These are phyloP conservation scores for Alternaria sp. DNA, from an alignment of 2,329 filamentous ascomycete genomes.

Conservation along the genomic window DNA sequence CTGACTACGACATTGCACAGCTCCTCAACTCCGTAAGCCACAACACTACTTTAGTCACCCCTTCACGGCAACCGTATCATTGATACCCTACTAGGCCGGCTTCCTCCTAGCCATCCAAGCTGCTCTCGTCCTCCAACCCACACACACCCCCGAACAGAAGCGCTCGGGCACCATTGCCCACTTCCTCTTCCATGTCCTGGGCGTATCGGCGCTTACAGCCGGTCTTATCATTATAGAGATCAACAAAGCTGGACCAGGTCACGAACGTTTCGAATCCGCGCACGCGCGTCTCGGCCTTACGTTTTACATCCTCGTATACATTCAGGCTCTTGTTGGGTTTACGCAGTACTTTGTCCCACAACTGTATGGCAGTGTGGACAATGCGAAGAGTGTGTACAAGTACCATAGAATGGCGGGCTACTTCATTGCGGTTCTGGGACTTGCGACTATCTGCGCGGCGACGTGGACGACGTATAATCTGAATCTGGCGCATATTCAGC, in stretches of 20 bases:
- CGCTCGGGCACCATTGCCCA: constrained; percentile 69
- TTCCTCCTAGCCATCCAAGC: constrained; percentile 80
- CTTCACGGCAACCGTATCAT: constrained; percentile 27
- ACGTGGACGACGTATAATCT: constrained; percentile 78
- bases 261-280: constrained; percentile 77
- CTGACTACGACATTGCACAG: constrained; percentile 41
- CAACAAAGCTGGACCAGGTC: constrained; percentile 77
- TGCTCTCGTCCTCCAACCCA: constrained; percentile 87
- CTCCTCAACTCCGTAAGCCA: constrained; percentile 60
- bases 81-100: constrained; percentile 59
- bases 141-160: constrained; percentile 79
- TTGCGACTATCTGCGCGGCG: constrained; percentile 78
- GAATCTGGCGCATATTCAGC: constrained; percentile 72
- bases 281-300: constrained; percentile 85
- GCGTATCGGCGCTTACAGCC: constrained; percentile 67
- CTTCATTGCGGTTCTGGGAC: constrained; percentile 70
- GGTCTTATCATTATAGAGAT: constrained; percentile 78
- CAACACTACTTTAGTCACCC: constrained; percentile 18
- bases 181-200: constrained; percentile 72
- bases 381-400: constrained; percentile 86
- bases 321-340: constrained; percentile 81
- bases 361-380: constrained; percentile 79
- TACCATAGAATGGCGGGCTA: constrained; percentile 87
- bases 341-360: constrained; percentile 79
- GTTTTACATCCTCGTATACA: constrained; percentile 72